phyloP scores from a whole-genome alignment of 495 filamentous ascomycete genomes.

The Aspergillus heteromorphus region DNA sequence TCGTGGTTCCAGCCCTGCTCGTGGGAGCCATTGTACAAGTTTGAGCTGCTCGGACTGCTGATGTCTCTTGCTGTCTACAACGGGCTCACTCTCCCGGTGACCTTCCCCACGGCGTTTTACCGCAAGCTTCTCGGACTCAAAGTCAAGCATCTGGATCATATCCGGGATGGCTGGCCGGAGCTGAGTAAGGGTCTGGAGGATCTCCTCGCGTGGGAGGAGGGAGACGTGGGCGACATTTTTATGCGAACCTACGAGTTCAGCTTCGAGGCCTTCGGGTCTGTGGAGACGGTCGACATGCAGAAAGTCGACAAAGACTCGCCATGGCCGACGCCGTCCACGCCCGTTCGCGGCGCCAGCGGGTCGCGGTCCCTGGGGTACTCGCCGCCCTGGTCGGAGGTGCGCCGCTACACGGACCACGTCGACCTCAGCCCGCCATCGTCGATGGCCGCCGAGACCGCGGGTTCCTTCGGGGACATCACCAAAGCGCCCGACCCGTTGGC shows the following conservation, averaged over 20 bases:
- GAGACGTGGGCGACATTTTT: constrained; percentile 76
- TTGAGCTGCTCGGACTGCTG: constrained; percentile 81
- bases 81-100: constrained; percentile 81
- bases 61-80: constrained; percentile 92
- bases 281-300: constrained; percentile 53
- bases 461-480: constrained; percentile 14
- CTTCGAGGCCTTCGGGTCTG: constrained; percentile 60
- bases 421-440: constrained; percentile 22
- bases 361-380: constrained; percentile 10
- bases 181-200: constrained; percentile 65
- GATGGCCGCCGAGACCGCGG: constrained; percentile 20
- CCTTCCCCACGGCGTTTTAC: constrained; percentile 81
- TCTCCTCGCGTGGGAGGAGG: constrained; percentile 72
- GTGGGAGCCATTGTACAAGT: constrained; percentile 78
- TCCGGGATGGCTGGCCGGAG: constrained; percentile 83
- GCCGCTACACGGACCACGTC: constrained; percentile 16
- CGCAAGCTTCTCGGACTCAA: constrained; percentile 62
- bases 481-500: constrained; percentile 17
- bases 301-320: constrained; percentile 29
- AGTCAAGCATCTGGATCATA: constrained; percentile 64
- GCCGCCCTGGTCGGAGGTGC: constrained; percentile 23
- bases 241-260: constrained; percentile 79
- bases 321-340: constrained; percentile 29
- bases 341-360: background rate
- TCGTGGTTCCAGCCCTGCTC: constrained; percentile 85